phyloP scores from a whole-genome alignment of 257 asterid species.

The Fraxinus cuspidata region DNA sequence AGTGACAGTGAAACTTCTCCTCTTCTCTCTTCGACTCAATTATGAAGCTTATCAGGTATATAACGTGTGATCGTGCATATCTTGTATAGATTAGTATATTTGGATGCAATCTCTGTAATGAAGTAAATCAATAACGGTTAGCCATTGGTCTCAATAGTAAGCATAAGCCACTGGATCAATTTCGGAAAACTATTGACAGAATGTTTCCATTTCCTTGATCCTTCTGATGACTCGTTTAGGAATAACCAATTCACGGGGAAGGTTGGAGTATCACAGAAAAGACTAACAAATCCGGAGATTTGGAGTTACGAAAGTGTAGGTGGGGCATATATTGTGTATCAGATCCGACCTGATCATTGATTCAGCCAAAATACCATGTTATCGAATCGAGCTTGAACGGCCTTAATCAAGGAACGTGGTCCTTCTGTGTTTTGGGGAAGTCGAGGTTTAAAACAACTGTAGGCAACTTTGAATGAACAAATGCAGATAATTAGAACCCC shows the following conservation, averaged over 20 bases:
- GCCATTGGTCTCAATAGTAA: background rate
- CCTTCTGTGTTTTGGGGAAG: too few species aligned
- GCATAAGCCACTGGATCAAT: background rate
- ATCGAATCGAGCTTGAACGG: too few species aligned
- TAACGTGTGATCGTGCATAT: background rate
- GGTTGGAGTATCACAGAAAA: too few species aligned
- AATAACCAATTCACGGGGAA: too few species aligned
- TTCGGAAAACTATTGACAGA: background rate
- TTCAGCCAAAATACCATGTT: too few species aligned
- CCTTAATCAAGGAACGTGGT: too few species aligned
- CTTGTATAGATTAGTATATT: background rate
- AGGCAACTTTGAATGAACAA: background rate
- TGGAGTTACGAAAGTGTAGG: too few species aligned
- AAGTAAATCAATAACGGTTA: background rate
- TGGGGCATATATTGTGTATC: too few species aligned
- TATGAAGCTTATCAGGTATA: slow-evolving; percentile 1
- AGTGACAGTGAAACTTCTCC: background rate
- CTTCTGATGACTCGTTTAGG: too few species aligned
- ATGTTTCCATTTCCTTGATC: background rate
- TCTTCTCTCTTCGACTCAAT: background rate
- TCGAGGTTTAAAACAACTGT: background rate
- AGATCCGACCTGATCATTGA: too few species aligned
- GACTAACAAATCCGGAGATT: too few species aligned
- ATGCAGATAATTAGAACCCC: background rate
- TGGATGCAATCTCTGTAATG: background rate